Base-by-base conservation (phyloP, 2,329 filamentous ascomycete species). In the Neonectria neomacrospora region DNA sequence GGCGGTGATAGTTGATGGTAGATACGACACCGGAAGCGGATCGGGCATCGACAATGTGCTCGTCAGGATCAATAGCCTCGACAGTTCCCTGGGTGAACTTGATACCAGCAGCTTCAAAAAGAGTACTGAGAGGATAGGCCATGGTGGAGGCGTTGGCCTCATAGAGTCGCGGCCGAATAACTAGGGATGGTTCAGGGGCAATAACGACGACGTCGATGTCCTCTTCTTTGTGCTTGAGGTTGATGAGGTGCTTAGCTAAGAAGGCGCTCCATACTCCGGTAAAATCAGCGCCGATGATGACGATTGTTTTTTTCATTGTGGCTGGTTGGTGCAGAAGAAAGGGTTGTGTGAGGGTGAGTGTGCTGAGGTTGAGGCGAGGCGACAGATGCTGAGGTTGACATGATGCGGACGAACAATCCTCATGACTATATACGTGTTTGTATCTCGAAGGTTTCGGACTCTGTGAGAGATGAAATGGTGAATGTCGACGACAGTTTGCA, bases 161-260 rank as follows among this genome's bases (percentile, higher is more conserved):
- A 22, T 80, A 79, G 1, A 80, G 75, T 0, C 77, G 65, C 10
- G 77, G 77, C 1, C 75, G 72, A 0, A 80, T 64, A 3, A 74
- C 73, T 2, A 80, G 53, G 2, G 34, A 57, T 3, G 73, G 73
- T 20, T 77, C 63, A 0, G 78, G 78, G 1, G 78, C 67, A n/a
- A 80, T 70, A 53, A 80, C 70, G 3, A 71, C 20, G 16, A 80
- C 66, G 6, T 76, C 63, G 20, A 78, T 61, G 0, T 58, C 30
- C 2, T 60, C 5, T 3, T 50, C 6, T 10, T 20, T 67, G 0
- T 22, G 32, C 1, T 30, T 37, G 0, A 63, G 20, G 10, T 39
- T 63, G 52, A 67, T 44, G 10, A 67, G 58, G 1, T 62, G 66
- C 41, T 63, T 32, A 3, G 62, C 54, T n/a, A 62, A 54, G 42